Evolutionary conservation across 345 rosid genomes (phyloP).

Genomic region (Gossypioides kirkii): DNA sequence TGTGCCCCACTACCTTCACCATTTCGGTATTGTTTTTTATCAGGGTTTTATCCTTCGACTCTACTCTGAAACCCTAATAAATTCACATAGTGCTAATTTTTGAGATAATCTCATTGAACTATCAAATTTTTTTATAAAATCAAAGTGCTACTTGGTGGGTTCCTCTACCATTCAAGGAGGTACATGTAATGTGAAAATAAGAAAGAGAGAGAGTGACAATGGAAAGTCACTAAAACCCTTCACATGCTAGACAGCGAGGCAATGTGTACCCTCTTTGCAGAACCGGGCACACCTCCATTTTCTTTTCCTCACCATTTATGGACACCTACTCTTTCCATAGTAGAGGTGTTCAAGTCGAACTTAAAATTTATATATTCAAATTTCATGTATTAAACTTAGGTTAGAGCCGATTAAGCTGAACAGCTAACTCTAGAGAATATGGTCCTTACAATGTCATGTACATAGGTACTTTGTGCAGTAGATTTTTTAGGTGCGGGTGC

Average conservation of each 20-base stretch:
- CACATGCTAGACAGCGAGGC: constrained; percentile 72
- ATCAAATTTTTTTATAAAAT: too few species aligned
- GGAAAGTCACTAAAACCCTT: constrained; percentile 25
- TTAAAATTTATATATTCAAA: neutral
- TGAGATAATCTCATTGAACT: too few species aligned
- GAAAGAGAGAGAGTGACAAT: neutral
- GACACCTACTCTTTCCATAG: too few species aligned
- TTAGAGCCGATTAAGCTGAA: neutral
- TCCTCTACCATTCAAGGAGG: neutral
- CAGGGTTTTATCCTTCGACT: too few species aligned
- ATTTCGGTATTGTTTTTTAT: too few species aligned
- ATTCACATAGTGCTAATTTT: too few species aligned
- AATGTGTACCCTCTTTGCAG: constrained; percentile 41
- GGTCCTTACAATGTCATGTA: constrained; percentile 7
- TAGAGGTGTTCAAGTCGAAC: too few species aligned
- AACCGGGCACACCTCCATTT: constrained; percentile 38
- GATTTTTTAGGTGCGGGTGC: neutral
- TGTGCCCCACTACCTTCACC: too few species aligned
- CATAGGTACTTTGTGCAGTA: neutral
- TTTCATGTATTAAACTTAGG: neutral
- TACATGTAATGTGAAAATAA: constrained; percentile 19
- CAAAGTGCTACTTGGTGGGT: too few species aligned
- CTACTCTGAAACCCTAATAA: too few species aligned
- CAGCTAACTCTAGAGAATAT: neutral
- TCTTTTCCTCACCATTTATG: neutral